Percentiles rank a stretch among this genome's conserved stretches.
phyloP scores from a whole-genome alignment of 768 basidiomycete genomes.

The Gymnopilus dilepis region DNA sequence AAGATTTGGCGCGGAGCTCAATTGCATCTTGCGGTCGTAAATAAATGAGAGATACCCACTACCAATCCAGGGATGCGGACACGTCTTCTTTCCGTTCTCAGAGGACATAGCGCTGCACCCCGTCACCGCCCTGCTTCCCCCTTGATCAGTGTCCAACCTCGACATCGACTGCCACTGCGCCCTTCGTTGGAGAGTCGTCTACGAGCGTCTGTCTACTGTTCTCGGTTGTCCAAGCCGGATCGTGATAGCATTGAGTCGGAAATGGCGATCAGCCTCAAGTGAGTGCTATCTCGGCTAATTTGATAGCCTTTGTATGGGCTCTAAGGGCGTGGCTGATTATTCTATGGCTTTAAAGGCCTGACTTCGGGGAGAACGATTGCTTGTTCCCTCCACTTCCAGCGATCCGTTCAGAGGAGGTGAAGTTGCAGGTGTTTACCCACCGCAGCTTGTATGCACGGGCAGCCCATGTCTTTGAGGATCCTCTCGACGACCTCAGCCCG shows the following conservation, averaged over 20 bases:
- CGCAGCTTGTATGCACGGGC: constrained; percentile 73
- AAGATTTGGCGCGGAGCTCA: constrained; percentile 32
- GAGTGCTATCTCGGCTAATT: background rate
- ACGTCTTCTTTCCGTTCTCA: constrained; percentile 20
- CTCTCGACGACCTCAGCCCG: constrained; percentile 70
- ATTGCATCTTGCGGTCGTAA: constrained; percentile 27
- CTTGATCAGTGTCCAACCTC: background rate
- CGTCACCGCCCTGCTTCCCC: background rate
- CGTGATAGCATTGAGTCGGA: too few relatives aligned
- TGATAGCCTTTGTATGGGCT: background rate
- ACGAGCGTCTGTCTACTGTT: background rate
- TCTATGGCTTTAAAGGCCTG: constrained; percentile 35
- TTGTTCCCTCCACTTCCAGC: constrained; percentile 64
- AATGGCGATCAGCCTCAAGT: constrained; percentile 19
- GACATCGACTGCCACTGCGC: background rate
- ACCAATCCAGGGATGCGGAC: constrained; percentile 18
- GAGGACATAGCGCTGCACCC: constrained; percentile 1
- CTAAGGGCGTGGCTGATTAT: constrained; percentile 1
- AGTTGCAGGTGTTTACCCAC: constrained; percentile 73
- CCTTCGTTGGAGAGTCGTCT: background rate
- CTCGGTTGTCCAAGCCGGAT: background rate
- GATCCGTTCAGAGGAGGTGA: constrained; percentile 52
- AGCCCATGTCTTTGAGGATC: constrained; percentile 78
- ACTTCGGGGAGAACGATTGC: constrained; percentile 46
- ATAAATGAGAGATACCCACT: constrained; percentile 18